Evolutionary conservation across 495 filamentous ascomycete species (phyloP).

Genomic region (Talaromyces adpressus): DNA sequence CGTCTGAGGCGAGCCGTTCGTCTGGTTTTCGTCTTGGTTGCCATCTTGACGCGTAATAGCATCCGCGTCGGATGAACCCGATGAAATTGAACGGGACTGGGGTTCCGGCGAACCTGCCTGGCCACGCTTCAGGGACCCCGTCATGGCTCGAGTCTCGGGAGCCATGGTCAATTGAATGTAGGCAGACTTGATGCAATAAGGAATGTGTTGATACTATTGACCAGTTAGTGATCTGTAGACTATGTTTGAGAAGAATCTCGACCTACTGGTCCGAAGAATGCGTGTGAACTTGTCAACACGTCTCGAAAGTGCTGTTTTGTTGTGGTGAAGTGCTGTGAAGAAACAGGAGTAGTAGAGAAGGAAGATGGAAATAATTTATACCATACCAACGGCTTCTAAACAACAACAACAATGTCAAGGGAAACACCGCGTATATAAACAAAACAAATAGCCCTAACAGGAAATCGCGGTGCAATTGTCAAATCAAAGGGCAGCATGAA

Average conservation of each 20-base stretch:
- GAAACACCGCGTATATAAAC: neutral
- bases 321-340: neutral
- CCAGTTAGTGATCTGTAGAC: neutral
- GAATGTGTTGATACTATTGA: neutral
- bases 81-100: neutral
- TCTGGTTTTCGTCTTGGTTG: neutral
- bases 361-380: neutral
- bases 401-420: neutral
- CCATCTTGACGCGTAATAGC: neutral
- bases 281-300: neutral
- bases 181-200: neutral
- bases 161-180: neutral
- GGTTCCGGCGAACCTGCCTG: neutral
- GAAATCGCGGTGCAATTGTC: slow-evolving; percentile 1
- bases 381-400: neutral
- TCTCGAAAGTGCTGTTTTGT: neutral
- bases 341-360: neutral
- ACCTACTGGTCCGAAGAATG: neutral
- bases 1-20: neutral
- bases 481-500: neutral
- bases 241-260: neutral
- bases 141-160: neutral
- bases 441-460: slow-evolving; percentile 1
- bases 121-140: neutral
- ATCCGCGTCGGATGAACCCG: neutral